Evolutionary conservation across 2,329 filamentous ascomycete species (phyloP), one percentile per base, ranked within the genome.

Genomic region (Diaporthe citriasiana): DNA sequence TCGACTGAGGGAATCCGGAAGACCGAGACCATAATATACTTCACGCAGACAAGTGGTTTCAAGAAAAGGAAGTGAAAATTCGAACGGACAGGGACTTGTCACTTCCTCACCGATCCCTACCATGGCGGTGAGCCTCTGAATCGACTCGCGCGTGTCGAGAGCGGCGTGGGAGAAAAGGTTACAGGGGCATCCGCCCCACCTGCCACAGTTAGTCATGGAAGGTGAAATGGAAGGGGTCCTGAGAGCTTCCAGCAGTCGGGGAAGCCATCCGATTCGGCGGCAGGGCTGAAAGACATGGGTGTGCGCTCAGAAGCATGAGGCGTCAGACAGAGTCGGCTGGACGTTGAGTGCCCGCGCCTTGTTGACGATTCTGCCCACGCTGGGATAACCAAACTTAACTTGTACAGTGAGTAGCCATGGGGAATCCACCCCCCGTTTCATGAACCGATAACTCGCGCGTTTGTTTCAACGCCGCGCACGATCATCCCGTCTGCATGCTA

Each of bases 181-280:
- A 50, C 73, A 74, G 73, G 73, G 73, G 59, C 27, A n/a, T 8
- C 45, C 30, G 45, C 59, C 56, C 56, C 42, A 57, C 47, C 33
- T 63, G 56, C 35, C 53, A 59, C 66, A 66, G 40, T 9, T 51
- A 59, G 68, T 66, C 72, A 71, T 72, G 53, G 55, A 53, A 68
- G 53, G 50, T 53, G 59, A 22, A 59, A 74, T 38, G 55, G 59
- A 53, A 65, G 60, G 59, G 59, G 42, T 74, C 27, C 53, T 70
- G 27, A 71, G 68, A 57, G 63, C 50, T 71, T 55, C 51, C 56
- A 71, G 50, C 13, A n/a, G 15, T 33, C 53, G 50, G 35, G 69
- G 59, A 71, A 47, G 72, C 59, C 70, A 63, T 71, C 72, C 72
- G 68, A 74, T 74, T 74, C 72, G 72, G 70, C 56, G 59, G 63